phyloP scores from a whole-genome alignment of 2,329 filamentous ascomycete species.

The Sporothrix brasiliensis region DNA sequence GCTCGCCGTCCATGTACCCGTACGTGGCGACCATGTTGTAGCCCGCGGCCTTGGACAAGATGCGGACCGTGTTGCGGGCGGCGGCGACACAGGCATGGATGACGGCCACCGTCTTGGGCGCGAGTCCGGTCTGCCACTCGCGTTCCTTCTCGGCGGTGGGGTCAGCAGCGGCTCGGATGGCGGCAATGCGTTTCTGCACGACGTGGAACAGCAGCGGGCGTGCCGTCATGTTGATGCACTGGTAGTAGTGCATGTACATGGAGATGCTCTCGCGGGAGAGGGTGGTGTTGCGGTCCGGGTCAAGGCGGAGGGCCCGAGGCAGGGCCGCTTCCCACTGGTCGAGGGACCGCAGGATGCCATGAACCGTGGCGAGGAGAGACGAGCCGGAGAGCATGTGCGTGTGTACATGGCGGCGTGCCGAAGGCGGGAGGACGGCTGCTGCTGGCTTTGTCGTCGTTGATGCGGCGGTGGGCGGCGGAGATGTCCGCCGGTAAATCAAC shows the following conservation, averaged over 20 bases:
- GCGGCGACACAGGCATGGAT: conserved; percentile 58
- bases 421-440: conserved; percentile 19
- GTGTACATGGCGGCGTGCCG: too few species aligned
- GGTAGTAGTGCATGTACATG: conserved; percentile 58
- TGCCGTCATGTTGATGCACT: conserved; percentile 61
- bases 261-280: conserved; percentile 43
- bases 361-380: conserved; percentile 54
- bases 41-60: conserved; percentile 54
- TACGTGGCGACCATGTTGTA: conserved; percentile 58
- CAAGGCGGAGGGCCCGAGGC: conserved; percentile 52
- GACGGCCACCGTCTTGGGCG: conserved; percentile 52
- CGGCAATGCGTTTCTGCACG: conserved; percentile 52
- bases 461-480: not conserved
- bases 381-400: not conserved
- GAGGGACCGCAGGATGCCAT: conserved; percentile 54
- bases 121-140: conserved; percentile 53
- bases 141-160: conserved; percentile 38
- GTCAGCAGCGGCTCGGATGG: conserved; percentile 36
- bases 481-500: conserved; percentile 53
- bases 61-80: conserved; percentile 52
- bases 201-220: conserved; percentile 58
- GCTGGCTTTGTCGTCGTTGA: too few species aligned
- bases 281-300: conserved; percentile 50
- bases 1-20: conserved; percentile 61
- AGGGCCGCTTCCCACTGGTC: conserved; percentile 54